Percentiles rank a stretch among this genome's conserved stretches.
Conservation (phyloP, 768 basidiomycete genomes). For the Phaffia tasmanica region DNA sequence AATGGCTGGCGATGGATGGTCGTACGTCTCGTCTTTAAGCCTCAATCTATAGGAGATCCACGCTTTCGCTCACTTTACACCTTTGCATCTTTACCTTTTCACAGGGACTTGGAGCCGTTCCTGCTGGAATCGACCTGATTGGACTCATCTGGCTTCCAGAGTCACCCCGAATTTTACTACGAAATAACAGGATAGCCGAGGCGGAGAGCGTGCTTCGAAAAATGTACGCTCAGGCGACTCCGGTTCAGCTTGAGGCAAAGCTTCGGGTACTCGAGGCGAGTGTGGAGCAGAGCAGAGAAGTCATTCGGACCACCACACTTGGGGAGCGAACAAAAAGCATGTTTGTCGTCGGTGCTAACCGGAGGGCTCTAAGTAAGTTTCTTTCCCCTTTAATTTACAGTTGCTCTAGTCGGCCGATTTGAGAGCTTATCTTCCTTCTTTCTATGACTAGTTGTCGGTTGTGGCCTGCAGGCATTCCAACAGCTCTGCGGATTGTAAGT, state of each 20-base stretch:
- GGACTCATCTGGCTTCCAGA: slow-evolving; percentile 61
- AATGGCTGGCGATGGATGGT: slow-evolving; percentile 71
- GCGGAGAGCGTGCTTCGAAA: slow-evolving; percentile 52
- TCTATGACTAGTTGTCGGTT: slow-evolving; percentile 50
- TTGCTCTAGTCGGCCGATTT: too few species aligned
- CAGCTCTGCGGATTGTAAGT: slow-evolving; percentile 55
- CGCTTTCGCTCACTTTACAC: not conserved
- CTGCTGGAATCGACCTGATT: slow-evolving; percentile 53
- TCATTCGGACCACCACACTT: slow-evolving; percentile 51
- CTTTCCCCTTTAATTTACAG: too few species aligned
- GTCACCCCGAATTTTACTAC: slow-evolving; percentile 62
- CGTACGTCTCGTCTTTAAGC: not conserved
- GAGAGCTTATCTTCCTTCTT: not conserved
- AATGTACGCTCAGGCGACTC: slow-evolving; percentile 58
- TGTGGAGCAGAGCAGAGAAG: slow-evolving; percentile 53
- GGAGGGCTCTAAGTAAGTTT: slow-evolving; percentile 54
- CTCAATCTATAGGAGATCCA: not conserved
- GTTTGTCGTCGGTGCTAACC: slow-evolving; percentile 49
- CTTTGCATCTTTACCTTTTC: not conserved
- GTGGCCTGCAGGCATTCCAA: slow-evolving; percentile 72
- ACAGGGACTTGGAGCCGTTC: slow-evolving; percentile 52
- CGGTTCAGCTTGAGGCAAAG: slow-evolving; percentile 57
- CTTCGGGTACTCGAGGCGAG: slow-evolving; percentile 51
- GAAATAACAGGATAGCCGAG: slow-evolving; percentile 44
- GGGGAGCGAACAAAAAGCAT: slow-evolving; percentile 49